Percentiles rank a stretch among this genome's conserved stretches.
Conservation (phyloP, 75 land plant species). For the Sequoia sempervirens region DNA sequence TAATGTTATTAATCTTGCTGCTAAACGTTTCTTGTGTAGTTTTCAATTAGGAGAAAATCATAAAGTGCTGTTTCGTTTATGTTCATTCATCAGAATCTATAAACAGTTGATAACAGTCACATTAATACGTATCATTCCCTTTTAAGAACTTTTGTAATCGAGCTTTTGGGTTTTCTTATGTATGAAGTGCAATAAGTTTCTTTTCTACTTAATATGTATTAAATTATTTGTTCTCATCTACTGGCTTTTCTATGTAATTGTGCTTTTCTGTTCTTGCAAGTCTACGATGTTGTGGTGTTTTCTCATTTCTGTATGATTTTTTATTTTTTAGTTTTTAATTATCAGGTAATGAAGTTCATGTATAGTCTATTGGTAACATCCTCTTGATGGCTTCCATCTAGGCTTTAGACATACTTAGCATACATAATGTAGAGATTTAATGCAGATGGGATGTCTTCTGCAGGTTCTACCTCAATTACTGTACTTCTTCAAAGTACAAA, state of each 20-base stretch:
- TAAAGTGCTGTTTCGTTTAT: background rate
- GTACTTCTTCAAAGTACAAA: slow-evolving; percentile 69
- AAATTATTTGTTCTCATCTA: background rate
- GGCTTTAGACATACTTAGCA: background rate
- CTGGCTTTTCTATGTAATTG: background rate
- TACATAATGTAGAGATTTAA: background rate
- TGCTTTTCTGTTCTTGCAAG: too few species aligned
- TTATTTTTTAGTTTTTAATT: background rate
- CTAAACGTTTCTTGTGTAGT: background rate
- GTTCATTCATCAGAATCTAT: background rate
- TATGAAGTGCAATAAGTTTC: background rate
- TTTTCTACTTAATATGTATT: background rate
- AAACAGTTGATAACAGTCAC: background rate
- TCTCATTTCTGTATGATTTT: background rate
- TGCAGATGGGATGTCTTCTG: background rate
- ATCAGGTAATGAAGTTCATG: background rate
- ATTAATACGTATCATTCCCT: background rate
- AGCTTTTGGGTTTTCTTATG: background rate
- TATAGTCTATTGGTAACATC: background rate
- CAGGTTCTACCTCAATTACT: slow-evolving; percentile 90
- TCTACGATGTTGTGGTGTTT: background rate
- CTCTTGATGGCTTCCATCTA: background rate
- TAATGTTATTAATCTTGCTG: background rate
- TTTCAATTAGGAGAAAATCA: background rate
- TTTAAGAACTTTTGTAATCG: background rate